These are phyloP conservation scores for Brasilioporus rufonigricans DNA, from an alignment of 768 basidiomycete species.

Conservation along the genomic window DNA sequence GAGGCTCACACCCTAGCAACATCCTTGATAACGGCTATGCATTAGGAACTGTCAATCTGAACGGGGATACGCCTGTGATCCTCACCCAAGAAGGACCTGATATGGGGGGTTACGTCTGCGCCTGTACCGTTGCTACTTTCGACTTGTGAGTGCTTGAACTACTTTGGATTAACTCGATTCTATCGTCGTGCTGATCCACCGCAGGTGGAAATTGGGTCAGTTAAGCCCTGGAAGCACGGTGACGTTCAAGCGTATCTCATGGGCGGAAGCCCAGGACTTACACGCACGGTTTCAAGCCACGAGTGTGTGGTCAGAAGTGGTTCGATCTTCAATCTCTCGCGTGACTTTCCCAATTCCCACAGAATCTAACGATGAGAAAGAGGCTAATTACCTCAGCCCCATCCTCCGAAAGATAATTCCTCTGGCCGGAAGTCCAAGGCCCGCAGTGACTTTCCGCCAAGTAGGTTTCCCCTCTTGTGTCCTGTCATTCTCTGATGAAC, in stretches of 20 bases:
- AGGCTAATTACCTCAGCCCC: not conserved
- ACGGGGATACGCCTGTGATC: slow-evolving; percentile 71
- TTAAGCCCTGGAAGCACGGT: slow-evolving; percentile 55
- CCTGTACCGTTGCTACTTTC: slow-evolving; percentile 49
- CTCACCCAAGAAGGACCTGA: slow-evolving; percentile 59
- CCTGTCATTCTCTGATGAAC: too few relatives aligned
- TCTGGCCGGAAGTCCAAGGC: slow-evolving; percentile 16
- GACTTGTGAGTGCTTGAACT: slow-evolving; percentile 42
- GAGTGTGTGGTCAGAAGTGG: slow-evolving; percentile 31
- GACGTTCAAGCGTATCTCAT: slow-evolving; percentile 49
- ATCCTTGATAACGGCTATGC: slow-evolving; percentile 63
- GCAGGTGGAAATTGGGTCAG: slow-evolving; percentile 74
- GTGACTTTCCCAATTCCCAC: not conserved
- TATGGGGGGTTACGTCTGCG: slow-evolving; percentile 61
- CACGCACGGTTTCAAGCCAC: slow-evolving; percentile 18
- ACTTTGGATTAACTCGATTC: not conserved
- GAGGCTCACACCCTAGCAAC: slow-evolving; percentile 68
- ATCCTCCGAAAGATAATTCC: slow-evolving; percentile 12
- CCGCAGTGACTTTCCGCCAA: slow-evolving; percentile 51
- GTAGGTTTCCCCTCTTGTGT: too few relatives aligned
- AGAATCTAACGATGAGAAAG: not conserved
- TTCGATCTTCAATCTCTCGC: slow-evolving; percentile 11
- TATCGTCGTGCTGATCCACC: not conserved
- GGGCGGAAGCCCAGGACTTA: slow-evolving; percentile 34
- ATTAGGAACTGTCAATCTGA: slow-evolving; percentile 54